These are phyloP conservation scores for Fusarium marasasianum DNA, from an alignment of 2,329 filamentous ascomycete species.

Conservation along the genomic window DNA sequence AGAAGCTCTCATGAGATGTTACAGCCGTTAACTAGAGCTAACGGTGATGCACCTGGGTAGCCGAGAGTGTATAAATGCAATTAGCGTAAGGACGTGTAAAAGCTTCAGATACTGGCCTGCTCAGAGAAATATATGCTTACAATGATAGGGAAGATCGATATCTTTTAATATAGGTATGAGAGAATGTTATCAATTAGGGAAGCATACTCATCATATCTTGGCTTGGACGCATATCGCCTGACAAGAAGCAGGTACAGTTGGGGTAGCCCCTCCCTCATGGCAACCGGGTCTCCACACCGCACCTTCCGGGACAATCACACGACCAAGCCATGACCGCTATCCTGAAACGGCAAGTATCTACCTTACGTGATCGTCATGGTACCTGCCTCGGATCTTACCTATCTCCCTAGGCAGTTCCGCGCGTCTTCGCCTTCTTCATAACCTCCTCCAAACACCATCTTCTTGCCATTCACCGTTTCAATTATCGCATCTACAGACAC, in stretches of 20 bases:
- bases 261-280: slow-evolving; percentile 3
- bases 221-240: neutral
- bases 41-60: neutral
- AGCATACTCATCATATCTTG: neutral
- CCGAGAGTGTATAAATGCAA: neutral
- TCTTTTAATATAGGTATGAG: neutral
- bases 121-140: neutral
- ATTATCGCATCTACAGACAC: neutral
- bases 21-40: neutral
- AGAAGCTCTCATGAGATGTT: slow-evolving; percentile 6
- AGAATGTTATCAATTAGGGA: neutral
- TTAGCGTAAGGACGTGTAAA: neutral
- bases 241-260: slow-evolving; percentile 8
- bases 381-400: slow-evolving; percentile 28
- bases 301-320: slow-evolving; percentile 31
- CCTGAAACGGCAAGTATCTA: slow-evolving; percentile 33
- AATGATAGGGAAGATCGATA: neutral
- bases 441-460: slow-evolving; percentile 18
- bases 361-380: slow-evolving; percentile 38
- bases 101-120: neutral
- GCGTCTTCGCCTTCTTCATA: slow-evolving; percentile 17
- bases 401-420: slow-evolving; percentile 14
- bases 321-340: slow-evolving; percentile 27
- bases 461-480: neutral
- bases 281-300: slow-evolving; percentile 34